These are phyloP conservation scores for Penicillium digitatum DNA, from an alignment of 2,329 filamentous ascomycete genomes.

Conservation along the genomic window DNA sequence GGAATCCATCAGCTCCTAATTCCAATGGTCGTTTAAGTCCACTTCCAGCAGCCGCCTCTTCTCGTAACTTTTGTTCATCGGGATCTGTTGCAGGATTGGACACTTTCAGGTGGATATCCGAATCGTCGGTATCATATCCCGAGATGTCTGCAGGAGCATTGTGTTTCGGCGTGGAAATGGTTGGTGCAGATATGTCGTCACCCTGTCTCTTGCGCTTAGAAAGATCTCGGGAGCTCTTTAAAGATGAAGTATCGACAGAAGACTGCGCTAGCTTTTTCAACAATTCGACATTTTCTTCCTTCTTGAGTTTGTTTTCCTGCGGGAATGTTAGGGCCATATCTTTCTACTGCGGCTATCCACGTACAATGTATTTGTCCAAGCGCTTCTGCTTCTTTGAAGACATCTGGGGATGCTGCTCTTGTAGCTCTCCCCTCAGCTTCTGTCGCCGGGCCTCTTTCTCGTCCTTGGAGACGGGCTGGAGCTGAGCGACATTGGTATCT, in stretches of 20 bases:
- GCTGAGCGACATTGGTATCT: slow-evolving; percentile 45
- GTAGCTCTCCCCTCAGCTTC: slow-evolving; percentile 53
- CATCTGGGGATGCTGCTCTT: slow-evolving; percentile 53
- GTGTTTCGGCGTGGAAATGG: slow-evolving; percentile 18
- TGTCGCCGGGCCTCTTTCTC: slow-evolving; percentile 53
- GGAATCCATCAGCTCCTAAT: slow-evolving; percentile 70
- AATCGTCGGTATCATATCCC: slow-evolving; percentile 35
- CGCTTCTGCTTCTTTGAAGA: slow-evolving; percentile 64
- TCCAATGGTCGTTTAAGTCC: slow-evolving; percentile 86
- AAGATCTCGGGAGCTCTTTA: slow-evolving; percentile 72
- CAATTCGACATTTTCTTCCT: slow-evolving; percentile 83
- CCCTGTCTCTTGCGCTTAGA: slow-evolving; percentile 67
- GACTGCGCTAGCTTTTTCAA: slow-evolving; percentile 75
- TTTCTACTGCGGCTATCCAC: slow-evolving; percentile 17
- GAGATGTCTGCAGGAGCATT: slow-evolving; percentile 30
- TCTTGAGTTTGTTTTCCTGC: slow-evolving; percentile 82
- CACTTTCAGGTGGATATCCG: slow-evolving; percentile 27
- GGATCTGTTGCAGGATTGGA: slow-evolving; percentile 19
- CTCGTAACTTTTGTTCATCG: slow-evolving; percentile 49
- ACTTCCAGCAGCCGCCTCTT: slow-evolving; percentile 52
- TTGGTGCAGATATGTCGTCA: slow-evolving; percentile 31
- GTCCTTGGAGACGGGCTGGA: slow-evolving; percentile 46
- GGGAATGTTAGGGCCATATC: slow-evolving; percentile 16
- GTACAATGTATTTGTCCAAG: slow-evolving; percentile 64
- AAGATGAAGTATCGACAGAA: slow-evolving; percentile 76